A percentile compares a stretch with the other conserved stretches of the same genome.
These are phyloP conservation scores for Epithemia pelagica DNA, from an alignment of 108 stramenopile species.

Conservation along the genomic window DNA sequence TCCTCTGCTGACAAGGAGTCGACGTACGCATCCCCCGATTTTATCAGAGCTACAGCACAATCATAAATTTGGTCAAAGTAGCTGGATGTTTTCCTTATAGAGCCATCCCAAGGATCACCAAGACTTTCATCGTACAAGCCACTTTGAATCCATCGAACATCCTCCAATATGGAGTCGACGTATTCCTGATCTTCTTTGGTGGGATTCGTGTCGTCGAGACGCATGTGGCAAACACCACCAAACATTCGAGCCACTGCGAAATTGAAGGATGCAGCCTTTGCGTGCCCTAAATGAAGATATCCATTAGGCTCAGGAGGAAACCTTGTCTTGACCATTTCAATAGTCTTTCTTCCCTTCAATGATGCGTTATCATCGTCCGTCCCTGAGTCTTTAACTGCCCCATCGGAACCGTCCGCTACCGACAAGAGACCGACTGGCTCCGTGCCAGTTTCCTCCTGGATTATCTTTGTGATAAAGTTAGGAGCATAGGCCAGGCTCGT, in stretches of 20 bases:
- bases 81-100: slow-evolving; percentile 69
- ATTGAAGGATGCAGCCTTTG: slow-evolving; percentile 84
- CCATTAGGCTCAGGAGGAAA: slow-evolving; percentile 99
- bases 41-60: slow-evolving; percentile 69
- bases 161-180: slow-evolving; percentile 79
- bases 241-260: slow-evolving; percentile 83
- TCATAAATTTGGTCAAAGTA: slow-evolving; percentile 83
- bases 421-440: slow-evolving; percentile 25
- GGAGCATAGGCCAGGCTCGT: slow-evolving; percentile 86
- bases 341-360: slow-evolving; percentile 7
- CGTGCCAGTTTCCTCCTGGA: slow-evolving; percentile 56
- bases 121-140: slow-evolving; percentile 32
- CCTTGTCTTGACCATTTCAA: slow-evolving; percentile 78
- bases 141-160: slow-evolving; percentile 81
- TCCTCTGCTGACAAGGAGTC: slow-evolving; percentile 78
- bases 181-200: slow-evolving; percentile 83
- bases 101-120: slow-evolving; percentile 59
- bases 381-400: not conserved
- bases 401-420: not conserved
- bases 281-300: slow-evolving; percentile 97
- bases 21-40: slow-evolving; percentile 78
- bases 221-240: slow-evolving; percentile 76
- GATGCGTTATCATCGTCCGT: too few species aligned
- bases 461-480: slow-evolving; percentile 86
- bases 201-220: slow-evolving; percentile 92